A percentile compares a stretch with the other conserved stretches of the same genome.
Evolutionary conservation across 2,329 filamentous ascomycete species (phyloP).

Genomic region (Diaporthe aspalathi): DNA sequence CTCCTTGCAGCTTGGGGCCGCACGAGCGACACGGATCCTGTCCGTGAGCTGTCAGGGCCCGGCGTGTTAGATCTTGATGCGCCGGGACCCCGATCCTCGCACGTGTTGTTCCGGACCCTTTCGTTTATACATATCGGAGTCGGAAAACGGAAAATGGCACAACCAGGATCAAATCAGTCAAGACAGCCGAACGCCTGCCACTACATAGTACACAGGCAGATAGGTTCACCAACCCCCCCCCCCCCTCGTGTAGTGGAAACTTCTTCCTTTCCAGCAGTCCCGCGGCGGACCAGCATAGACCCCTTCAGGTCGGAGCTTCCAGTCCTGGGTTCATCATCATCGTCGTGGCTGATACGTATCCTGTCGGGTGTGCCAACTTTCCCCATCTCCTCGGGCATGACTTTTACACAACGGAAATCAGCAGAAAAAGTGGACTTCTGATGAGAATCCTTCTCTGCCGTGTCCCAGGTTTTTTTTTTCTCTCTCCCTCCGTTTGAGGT

Average conservation of each 20-base stretch:
- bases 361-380: conserved; percentile 18
- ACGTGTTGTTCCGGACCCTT: not conserved
- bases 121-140: not conserved
- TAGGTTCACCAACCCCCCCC: not conserved
- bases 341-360: conserved; percentile 6
- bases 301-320: no score
- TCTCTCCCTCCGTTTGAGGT: not conserved
- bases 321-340: not conserved
- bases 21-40: not conserved
- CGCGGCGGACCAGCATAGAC: not conserved
- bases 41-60: conserved; percentile 18
- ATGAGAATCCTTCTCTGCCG: conserved; percentile 6
- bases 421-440: conserved; percentile 27
- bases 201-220: no score
- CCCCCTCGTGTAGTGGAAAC: not conserved
- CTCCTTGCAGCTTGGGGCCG: not conserved
- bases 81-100: not conserved
- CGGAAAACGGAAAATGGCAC: not conserved
- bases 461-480: conserved; percentile 2
- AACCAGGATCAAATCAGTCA: not conserved
- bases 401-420: conserved; percentile 21
- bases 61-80: conserved; percentile 31
- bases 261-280: not conserved
- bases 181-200: not conserved
- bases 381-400: not conserved